These are phyloP conservation scores for Suillus weaverae DNA, from an alignment of 768 basidiomycete genomes.

Conservation along the genomic window DNA sequence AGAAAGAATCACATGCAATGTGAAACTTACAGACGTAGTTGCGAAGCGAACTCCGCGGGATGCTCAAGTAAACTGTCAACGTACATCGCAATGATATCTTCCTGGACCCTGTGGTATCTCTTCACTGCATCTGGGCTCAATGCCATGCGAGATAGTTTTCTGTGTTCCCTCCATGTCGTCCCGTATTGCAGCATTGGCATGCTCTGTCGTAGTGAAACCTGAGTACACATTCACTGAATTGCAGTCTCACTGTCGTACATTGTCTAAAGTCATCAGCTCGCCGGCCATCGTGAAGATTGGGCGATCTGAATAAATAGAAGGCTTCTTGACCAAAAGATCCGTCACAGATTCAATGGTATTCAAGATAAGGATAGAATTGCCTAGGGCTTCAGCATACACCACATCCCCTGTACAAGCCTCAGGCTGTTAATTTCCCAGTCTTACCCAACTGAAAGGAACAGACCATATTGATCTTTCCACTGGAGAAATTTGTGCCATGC, in stretches of 20 bases:
- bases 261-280: slow-evolving; percentile 32
- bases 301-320: slow-evolving; percentile 30
- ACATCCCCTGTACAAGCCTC: slow-evolving; percentile 25
- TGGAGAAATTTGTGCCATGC: too few species aligned
- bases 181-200: slow-evolving; percentile 24
- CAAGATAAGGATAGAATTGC: slow-evolving; percentile 29
- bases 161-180: slow-evolving; percentile 22
- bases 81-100: slow-evolving; percentile 24
- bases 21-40: slow-evolving; percentile 23
- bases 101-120: slow-evolving; percentile 33
- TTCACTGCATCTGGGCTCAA: slow-evolving; percentile 31
- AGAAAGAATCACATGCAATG: neutral
- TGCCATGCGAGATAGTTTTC: slow-evolving; percentile 31
- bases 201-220: slow-evolving; percentile 14
- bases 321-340: slow-evolving; percentile 32
- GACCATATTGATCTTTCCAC: too few species aligned
- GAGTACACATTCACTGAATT: neutral
- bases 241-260: slow-evolving; percentile 6
- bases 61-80: slow-evolving; percentile 13
- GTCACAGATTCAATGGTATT: slow-evolving; percentile 28
- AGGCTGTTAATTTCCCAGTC: too few species aligned
- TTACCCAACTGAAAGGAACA: too few species aligned
- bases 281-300: slow-evolving; percentile 37
- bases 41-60: slow-evolving; percentile 20
- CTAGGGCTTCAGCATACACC: slow-evolving; percentile 28